Base-by-base conservation (phyloP, 768 basidiomycete genomes). In the Cubamyces sp. region DNA sequence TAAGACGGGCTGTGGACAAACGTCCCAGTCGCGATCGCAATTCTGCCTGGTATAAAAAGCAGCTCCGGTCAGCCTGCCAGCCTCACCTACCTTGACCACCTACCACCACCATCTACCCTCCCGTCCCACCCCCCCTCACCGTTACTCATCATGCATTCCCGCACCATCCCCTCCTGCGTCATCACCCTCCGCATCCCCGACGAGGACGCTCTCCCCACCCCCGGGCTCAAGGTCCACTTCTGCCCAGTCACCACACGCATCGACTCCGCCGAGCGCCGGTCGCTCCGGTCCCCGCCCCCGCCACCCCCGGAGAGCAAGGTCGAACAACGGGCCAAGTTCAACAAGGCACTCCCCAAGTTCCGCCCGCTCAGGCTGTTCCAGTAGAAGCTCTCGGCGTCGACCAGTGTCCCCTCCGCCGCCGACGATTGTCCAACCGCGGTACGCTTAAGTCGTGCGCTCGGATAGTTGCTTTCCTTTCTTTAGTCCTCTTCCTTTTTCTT, bases 181-280 rank as follows among this genome's bases (percentile, higher is more conserved):
- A 18, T 54, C 41, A 54, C 52, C 40, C 52, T 54, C 52, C 52
- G 52, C 23, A 42, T 54, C 23, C 52, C 52, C 19, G 25, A 14
- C 21, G 52, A 54, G 25, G 52, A 54, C 23, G 23, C 48, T 5
- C 39, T 42, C 34, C 52, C 39, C 40, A 26, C 52, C 23, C 40
- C 40, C 41, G 14, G 15, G 19, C 52, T 54, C 52, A 54, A 54
- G 16, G 52, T 54, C 23, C 39, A 41, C 40, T 54, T 54, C 52
- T 54, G 52, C 52, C 52, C 52, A 21, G 40, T n/a, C 14, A 54
- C 52, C 21, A 54, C 52, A 2, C 52, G 52, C 52, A 26, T 21
- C 9, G 52, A 54, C 40, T 21, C 39, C 21, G 4, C 52, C 23
- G 52, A 54, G 52, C 52, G 52, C 52, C 40, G 52, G 39, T 16